A percentile compares a stretch with the other conserved stretches of the same genome.
Conservation (phyloP, 495 filamentous ascomycete species). For the Hypoxylon rickii region DNA sequence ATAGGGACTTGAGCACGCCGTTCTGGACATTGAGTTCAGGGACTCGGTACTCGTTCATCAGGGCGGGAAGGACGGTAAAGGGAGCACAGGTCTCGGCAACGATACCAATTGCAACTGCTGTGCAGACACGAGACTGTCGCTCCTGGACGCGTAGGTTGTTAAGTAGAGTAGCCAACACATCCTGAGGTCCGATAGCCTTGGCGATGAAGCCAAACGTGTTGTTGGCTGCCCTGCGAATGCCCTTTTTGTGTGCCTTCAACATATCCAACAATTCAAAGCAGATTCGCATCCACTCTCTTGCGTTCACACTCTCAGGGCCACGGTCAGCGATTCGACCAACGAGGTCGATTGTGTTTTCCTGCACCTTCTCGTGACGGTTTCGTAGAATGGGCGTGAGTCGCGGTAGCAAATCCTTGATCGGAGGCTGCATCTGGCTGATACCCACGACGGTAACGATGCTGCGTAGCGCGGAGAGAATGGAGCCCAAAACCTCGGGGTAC, state of each 20-base stretch:
- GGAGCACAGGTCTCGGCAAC: conserved; percentile 99
- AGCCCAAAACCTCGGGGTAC: conserved; percentile 97
- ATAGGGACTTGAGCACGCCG: conserved; percentile 94
- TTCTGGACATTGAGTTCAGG: conserved; percentile 99
- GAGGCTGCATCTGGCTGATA: conserved; percentile 97
- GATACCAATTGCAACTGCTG: conserved; percentile 97
- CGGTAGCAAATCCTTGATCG: conserved; percentile 95
- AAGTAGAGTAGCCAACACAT: conserved; percentile 92
- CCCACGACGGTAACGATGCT: conserved; percentile 98
- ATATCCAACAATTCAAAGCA: conserved; percentile 99
- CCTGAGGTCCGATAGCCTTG: conserved; percentile 97
- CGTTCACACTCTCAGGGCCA: conserved; percentile 92
- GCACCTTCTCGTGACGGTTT: conserved; percentile 99
- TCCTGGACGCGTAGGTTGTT: conserved; percentile 98
- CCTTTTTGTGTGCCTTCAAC: conserved; percentile 99
- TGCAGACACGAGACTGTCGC: conserved; percentile 97
- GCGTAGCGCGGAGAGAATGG: conserved; percentile 91
- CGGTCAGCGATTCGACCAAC: conserved; percentile 98
- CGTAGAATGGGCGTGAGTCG: conserved; percentile 95
- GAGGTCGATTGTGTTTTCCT: conserved; percentile 99
- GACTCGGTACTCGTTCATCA: conserved; percentile 99
- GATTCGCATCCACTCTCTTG: conserved; percentile 99
- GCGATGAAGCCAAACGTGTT: conserved; percentile 99
- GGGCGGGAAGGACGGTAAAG: conserved; percentile 95
- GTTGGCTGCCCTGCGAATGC: conserved; percentile 97